Evolutionary conservation across 352 stramenopile species (phyloP), one percentile per base, ranked within the genome.

Genomic region (Thraustochytrium sp.): DNA sequence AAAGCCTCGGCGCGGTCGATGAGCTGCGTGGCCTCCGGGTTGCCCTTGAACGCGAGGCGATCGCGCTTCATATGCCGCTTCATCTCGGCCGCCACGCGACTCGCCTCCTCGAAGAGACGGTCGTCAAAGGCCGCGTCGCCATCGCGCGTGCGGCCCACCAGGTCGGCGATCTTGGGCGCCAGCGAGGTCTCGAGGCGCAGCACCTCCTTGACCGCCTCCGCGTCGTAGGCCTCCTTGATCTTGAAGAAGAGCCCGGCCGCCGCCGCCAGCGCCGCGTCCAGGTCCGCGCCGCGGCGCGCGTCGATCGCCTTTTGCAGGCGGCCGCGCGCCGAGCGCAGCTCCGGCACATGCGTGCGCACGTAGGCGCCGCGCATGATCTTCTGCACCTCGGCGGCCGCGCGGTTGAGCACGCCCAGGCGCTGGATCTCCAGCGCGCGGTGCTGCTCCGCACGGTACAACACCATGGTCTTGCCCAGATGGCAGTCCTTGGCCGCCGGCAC

Each of bases 401-500:
- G 53, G 5, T 84, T 78, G 16, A 90, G 63, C 1, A 89, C 76
- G 18, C 85, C 74, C 38, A 91, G 86, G 38, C 68, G 48, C 68
- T 80, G 68, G 42, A 80, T 80, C 51, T 80, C 68, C 46, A 84
- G 76, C 29, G 38, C 16, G 36, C 76, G 54, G 61, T 85, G 59
- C n/a, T 78, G 40, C 44, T 80, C 77, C 18, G 77, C 77, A 16
- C 62, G 54, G 49, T 82, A 85, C 0, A 85, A 31, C 48, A 85
- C 48, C 62, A 82, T 80, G 59, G 77, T 85, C 62, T 80, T 85
- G 16, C 77, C 77, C 13, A 82, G 54, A 11, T 84, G 84, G 62
- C 86, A 89, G 53, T 87, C 40, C 44, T 38, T 59, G 5, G 62
- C 48, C 26, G 75, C 64, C 0, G 85, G 78, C 3, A 87, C n/a